Percentiles rank a stretch among this genome's conserved stretches.
Evolutionary conservation across 768 basidiomycete genomes (phyloP).

Genomic region (Psilocybe tampanensis): DNA sequence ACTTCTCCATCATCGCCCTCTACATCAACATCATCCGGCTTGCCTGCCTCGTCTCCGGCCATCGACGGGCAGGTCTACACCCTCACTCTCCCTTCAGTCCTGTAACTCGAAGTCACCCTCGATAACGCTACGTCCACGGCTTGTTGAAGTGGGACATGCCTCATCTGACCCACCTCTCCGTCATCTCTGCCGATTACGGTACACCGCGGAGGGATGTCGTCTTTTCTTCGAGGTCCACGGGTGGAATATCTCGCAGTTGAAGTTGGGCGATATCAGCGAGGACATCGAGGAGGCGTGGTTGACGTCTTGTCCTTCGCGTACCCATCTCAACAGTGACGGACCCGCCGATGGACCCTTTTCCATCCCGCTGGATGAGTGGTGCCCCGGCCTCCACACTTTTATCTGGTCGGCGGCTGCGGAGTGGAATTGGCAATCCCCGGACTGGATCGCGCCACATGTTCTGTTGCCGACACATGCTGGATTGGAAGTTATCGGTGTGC

Average conservation of each 20-base stretch:
- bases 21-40: constrained; percentile 19
- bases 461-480: constrained; percentile 65
- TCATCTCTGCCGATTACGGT: constrained; percentile 74
- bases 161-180: constrained; percentile 59
- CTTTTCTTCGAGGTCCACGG: constrained; percentile 72
- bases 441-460: constrained; percentile 81
- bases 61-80: constrained; percentile 22
- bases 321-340: too few relatives aligned
- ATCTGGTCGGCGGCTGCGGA: constrained; percentile 78
- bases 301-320: constrained; percentile 40
- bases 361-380: constrained; percentile 65
- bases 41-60: too few relatives aligned
- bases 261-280: constrained; percentile 72
- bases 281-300: constrained; percentile 70
- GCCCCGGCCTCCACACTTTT: constrained; percentile 68
- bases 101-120: constrained; percentile 68
- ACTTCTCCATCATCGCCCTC: constrained; percentile 7
- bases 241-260: constrained; percentile 59
- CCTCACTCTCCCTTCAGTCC: constrained; percentile 61
- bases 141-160: constrained; percentile 73
- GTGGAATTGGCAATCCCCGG: constrained; percentile 79
- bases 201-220: constrained; percentile 65
- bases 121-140: constrained; percentile 70
- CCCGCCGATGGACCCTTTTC: neutral
- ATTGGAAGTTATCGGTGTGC: constrained; percentile 68